Conservation (phyloP, 495 filamentous ascomycete species). For the Penicillium antarcticum region DNA sequence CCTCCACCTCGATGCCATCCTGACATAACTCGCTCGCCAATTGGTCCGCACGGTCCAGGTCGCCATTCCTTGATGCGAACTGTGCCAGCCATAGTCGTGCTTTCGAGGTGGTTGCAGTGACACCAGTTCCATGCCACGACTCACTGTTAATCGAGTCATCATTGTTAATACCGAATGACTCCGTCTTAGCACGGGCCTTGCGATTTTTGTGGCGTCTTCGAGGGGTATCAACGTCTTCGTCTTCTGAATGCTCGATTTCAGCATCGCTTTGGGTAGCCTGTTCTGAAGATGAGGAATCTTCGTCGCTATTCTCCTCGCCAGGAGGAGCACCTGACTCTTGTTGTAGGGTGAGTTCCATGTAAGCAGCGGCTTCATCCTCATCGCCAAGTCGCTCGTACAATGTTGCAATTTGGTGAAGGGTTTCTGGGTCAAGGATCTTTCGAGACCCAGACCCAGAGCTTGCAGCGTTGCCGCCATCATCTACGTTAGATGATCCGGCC, state of each 20-base stretch:
- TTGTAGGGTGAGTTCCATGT: conserved; percentile 91
- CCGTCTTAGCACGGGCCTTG: conserved; percentile 17
- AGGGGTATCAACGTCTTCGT: conserved; percentile 21
- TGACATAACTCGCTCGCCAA: conserved; percentile 88
- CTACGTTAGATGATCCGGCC: conserved; percentile 77
- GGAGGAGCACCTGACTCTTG: conserved; percentile 67
- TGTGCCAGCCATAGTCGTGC: conserved; percentile 92
- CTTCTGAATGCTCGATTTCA: conserved; percentile 42
- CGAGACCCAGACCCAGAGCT: conserved; percentile 21
- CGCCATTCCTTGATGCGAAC: conserved; percentile 69
- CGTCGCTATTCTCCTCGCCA: conserved; percentile 28
- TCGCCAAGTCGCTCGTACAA: conserved; percentile 81
- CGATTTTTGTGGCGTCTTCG: conserved; percentile 18
- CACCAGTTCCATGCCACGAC: conserved; percentile 59
- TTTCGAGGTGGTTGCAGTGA: conserved; percentile 84
- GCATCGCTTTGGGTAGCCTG: conserved; percentile 23
- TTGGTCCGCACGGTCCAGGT: conserved; percentile 72
- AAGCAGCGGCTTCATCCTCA: conserved; percentile 74
- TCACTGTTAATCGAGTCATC: conserved; percentile 45
- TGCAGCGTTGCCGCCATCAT: conserved; percentile 31
- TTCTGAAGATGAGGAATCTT: conserved; percentile 27
- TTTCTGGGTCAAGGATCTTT: conserved; percentile 80
- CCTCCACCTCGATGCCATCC: conserved; percentile 96
- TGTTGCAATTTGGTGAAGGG: conserved; percentile 80
- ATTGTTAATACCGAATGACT: conserved; percentile 45